Evolutionary conservation across 2,329 filamentous ascomycete species (phyloP), one percentile per base, ranked within the genome.

Genomic region (Colletotrichum sp.): DNA sequence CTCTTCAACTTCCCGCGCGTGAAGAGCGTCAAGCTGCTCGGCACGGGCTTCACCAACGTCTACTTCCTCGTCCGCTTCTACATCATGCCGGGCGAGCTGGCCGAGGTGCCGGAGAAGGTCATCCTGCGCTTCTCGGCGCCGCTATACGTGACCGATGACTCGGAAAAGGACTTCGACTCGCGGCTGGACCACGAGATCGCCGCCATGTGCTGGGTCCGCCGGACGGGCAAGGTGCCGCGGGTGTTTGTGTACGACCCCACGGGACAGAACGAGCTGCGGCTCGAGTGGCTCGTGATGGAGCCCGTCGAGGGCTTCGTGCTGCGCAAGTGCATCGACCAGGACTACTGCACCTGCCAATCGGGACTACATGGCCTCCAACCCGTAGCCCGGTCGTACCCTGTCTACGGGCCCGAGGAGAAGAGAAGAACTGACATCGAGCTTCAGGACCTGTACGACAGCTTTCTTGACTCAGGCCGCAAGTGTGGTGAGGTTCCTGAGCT

Each of bases 261-360:
- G 32, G 77, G 48, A 7, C 64, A 72, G 21, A 77, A 77, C 63
- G 64, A 69, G 1, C 62, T 76, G 14, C 67, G 52, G 16, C 56
- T 78, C 24, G 75, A 78, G 34, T 78, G 77, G 75, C 67, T 76
- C 34, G 71, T 78, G 18, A 59, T 76, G 24, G 77, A 78, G 55
- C 30, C 43, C 10, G 38, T 69, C 1, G 55, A 66, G 8, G 77
- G 76, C 5, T 59, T 64, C 21, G 28, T 64, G 10, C 55, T 77
- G 8, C 69, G 48, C 32, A 64, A 63, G 24, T 38, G 30, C 56
- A n/a, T 72, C n/a, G 30, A 63, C n/a, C 69, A 36, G 21, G 14
- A 21, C 2, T 21, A 21, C 4, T 72, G 26, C 14, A 72, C 63
- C 28, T 69, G 67, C 34, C 56, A 63, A 16, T 68, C 73, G 4